Evolutionary conservation across 495 filamentous ascomycete species (phyloP).

Genomic region (Aspergillus baeticus): DNA sequence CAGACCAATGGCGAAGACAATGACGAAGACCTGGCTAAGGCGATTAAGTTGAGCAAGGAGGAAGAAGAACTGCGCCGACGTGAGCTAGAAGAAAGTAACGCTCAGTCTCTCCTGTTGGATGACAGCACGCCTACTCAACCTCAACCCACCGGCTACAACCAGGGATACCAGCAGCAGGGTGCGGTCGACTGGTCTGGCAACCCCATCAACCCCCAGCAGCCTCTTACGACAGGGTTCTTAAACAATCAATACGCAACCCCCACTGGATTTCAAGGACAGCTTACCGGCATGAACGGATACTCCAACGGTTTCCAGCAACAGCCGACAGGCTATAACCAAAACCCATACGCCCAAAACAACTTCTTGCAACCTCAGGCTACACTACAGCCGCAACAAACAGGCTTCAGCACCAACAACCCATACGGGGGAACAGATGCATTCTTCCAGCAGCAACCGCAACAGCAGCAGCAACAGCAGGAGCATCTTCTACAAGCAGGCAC

Average conservation of each 20-base stretch:
- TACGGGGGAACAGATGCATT: conserved; percentile 52
- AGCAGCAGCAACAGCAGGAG: conserved; percentile 50
- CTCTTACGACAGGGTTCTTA: conserved; percentile 79
- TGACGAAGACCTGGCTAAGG: conserved; percentile 89
- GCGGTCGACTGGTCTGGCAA: conserved; percentile 98
- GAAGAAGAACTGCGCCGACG: conserved; percentile 85
- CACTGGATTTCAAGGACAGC: conserved; percentile 61
- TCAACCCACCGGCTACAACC: conserved; percentile 86
- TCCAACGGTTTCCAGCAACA: conserved; percentile 64
- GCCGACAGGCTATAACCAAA: conserved; percentile 60
- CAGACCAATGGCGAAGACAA: conserved; percentile 54
- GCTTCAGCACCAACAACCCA: conserved; percentile 68
- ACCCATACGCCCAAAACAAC: conserved; percentile 53
- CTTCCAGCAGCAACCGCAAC: conserved; percentile 49
- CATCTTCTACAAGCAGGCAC: conserved; percentile 66
- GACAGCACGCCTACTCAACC: conserved; percentile 61
- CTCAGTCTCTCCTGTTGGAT: conserved; percentile 76
- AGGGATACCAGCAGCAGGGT: conserved; percentile 93
- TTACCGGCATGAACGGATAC: conserved; percentile 69
- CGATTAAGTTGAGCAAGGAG: conserved; percentile 93
- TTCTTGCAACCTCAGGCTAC: conserved; percentile 50
- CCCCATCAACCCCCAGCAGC: conserved; percentile 72
- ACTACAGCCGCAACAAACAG: conserved; percentile 70
- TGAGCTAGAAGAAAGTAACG: conserved; percentile 88
- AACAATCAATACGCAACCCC: conserved; percentile 80